phyloP scores from a whole-genome alignment of 176 grass and related monocot genomes.

The Typha latifolia region DNA sequence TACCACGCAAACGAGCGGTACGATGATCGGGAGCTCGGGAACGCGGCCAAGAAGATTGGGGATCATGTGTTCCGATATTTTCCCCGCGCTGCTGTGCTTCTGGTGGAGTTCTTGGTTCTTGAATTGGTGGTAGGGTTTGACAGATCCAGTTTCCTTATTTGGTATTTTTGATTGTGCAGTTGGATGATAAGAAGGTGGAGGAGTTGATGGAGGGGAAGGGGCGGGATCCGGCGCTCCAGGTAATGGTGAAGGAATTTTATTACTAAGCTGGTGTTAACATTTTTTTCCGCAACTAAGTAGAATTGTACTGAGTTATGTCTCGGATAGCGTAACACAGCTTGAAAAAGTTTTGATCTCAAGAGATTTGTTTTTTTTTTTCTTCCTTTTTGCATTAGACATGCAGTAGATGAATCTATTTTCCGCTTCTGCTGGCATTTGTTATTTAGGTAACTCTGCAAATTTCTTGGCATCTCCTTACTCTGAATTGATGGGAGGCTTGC shows the following conservation, averaged over 20 bases:
- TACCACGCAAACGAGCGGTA: constrained; percentile 91
- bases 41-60: constrained; percentile 73
- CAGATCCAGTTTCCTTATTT: neutral
- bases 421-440: too few species aligned
- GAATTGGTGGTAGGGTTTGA: neutral
- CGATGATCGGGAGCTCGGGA: constrained; percentile 57
- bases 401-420: too few species aligned
- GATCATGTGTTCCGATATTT: constrained; percentile 94
- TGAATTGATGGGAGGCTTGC: too few species aligned
- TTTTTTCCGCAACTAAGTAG: neutral
- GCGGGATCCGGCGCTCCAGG: constrained; percentile 45
- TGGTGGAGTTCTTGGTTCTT: constrained; percentile 21
- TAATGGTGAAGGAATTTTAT: constrained; percentile 18
- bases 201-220: constrained; percentile 35
- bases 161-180: constrained; percentile 27
- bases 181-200: constrained; percentile 82
- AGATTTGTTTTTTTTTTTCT: too few species aligned
- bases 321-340: neutral
- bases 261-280: neutral
- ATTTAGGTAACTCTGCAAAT: too few species aligned
- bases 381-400: too few species aligned
- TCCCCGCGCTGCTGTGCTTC: constrained; percentile 67
- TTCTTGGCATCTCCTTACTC: too few species aligned
- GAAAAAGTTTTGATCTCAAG: too few species aligned
- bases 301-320: neutral